These are phyloP conservation scores for Colletotrichum sidae DNA, from an alignment of 2,329 filamentous ascomycete genomes.

Conservation along the genomic window DNA sequence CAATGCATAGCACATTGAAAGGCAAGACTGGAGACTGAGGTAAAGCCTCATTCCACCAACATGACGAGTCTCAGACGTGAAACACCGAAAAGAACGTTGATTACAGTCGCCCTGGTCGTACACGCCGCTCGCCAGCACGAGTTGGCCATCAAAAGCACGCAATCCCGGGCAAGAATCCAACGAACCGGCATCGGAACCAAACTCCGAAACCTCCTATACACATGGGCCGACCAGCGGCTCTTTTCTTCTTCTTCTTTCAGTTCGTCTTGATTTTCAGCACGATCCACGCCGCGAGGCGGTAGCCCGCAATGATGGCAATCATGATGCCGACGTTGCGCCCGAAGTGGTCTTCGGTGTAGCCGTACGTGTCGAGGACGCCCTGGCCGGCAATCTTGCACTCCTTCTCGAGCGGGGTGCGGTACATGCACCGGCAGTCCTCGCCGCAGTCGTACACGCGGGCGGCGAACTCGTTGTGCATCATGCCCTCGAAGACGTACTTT, in stretches of 20 bases:
- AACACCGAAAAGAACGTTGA: no score
- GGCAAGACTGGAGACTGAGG: no score
- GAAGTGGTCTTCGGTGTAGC: constrained; percentile 71
- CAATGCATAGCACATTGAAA: no score
- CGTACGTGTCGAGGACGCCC: constrained; percentile 77
- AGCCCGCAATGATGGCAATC: constrained; percentile 79
- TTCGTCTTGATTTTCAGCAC: constrained; percentile 56
- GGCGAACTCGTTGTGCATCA: constrained; percentile 92
- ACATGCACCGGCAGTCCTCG: constrained; percentile 75
- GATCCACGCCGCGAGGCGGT: constrained; percentile 76
- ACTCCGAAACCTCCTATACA: neutral
- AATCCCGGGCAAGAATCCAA: no score
- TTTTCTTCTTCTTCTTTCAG: neutral
- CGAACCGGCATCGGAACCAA: no score
- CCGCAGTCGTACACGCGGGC: constrained; percentile 72
- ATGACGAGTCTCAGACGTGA: no score
- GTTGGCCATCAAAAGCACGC: no score
- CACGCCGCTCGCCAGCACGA: no score
- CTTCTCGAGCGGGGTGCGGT: constrained; percentile 68
- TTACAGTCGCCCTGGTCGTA: no score
- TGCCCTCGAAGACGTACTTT: constrained; percentile 86
- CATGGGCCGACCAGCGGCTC: neutral
- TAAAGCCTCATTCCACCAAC: no score
- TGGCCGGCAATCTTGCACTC: constrained; percentile 78
- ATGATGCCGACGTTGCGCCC: constrained; percentile 83